Evolutionary conservation across 805 yeast species (phyloP).

Genomic region (Kuraishia cidri): DNA sequence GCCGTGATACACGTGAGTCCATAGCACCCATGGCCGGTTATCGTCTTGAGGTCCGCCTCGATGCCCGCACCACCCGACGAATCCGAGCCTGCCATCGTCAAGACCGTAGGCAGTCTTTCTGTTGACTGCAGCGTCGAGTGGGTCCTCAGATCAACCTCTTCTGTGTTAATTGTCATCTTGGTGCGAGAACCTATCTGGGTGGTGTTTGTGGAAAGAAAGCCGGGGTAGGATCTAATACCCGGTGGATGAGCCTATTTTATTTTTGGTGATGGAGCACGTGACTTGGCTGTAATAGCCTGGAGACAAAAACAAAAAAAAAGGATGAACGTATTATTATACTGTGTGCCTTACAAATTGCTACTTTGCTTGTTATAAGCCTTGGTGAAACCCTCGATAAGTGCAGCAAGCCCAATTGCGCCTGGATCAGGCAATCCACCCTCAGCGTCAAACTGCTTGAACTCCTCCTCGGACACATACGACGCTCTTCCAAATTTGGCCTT

Average conservation of each 20-base stretch:
- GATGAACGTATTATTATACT: too few species aligned
- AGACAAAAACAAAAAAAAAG: too few species aligned
- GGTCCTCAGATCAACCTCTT: constrained; percentile 1
- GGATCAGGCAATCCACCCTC: constrained; percentile 88
- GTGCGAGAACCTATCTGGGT: too few species aligned
- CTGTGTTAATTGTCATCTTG: constrained; percentile 3
- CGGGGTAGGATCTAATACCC: too few species aligned
- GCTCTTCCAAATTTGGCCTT: constrained; percentile 93
- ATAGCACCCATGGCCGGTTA: constrained; percentile 70
- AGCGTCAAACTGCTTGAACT: constrained; percentile 35
- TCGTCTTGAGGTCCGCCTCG: constrained; percentile 82
- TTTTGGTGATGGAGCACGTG: too few species aligned
- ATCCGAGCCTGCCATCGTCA: constrained; percentile 70
- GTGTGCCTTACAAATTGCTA: too few species aligned
- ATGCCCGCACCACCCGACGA: constrained; percentile 91
- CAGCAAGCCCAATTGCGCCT: constrained; percentile 80
- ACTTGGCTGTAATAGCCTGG: too few species aligned
- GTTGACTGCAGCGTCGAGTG: background rate
- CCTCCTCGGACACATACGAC: constrained; percentile 68
- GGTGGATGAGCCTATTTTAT: too few species aligned
- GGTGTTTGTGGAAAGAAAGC: too few species aligned
- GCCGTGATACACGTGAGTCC: constrained; percentile 75
- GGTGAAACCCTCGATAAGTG: constrained; percentile 20
- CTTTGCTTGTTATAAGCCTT: too few species aligned
- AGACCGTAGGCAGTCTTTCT: constrained; percentile 24